These are phyloP conservation scores for Terana coerulea DNA, from an alignment of 768 basidiomycete species.

Conservation along the genomic window DNA sequence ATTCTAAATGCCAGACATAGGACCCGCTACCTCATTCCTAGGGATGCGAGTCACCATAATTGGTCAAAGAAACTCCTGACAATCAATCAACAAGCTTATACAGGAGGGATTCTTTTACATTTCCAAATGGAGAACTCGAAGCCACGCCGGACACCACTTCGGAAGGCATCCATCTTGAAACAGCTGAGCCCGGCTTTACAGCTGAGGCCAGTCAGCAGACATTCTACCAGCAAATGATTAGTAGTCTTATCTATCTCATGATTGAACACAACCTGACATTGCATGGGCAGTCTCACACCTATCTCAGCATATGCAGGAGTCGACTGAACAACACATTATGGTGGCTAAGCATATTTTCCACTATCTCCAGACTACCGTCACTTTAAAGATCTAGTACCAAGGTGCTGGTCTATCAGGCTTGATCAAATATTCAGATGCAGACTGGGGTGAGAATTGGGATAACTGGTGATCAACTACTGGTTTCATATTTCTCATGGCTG, in stretches of 20 bases:
- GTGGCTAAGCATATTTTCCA: conserved; percentile 1
- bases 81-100: conserved; percentile 15
- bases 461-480: conserved; percentile 21
- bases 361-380: conserved; percentile 2
- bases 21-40: conserved; percentile 18
- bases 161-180: too few species aligned
- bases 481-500: conserved; percentile 21
- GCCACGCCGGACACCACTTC: conserved; percentile 10
- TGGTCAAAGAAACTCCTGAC: not conserved
- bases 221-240: not conserved
- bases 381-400: not conserved
- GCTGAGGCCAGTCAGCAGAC: not conserved
- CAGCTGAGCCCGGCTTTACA: too few species aligned
- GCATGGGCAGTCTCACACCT: conserved; percentile 10
- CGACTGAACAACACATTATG: not conserved
- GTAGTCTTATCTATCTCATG: conserved; percentile 12
- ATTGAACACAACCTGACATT: conserved; percentile 14
- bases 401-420: not conserved
- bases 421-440: conserved; percentile 6
- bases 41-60: conserved; percentile 18
- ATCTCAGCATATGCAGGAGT: conserved; percentile 17
- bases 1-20: conserved; percentile 16
- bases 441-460: conserved; percentile 12
- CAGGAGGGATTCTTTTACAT: conserved; percentile 6
- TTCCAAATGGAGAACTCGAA: conserved; percentile 14